These are phyloP conservation scores for Hypomyces perniciosus DNA, from an alignment of 2,329 filamentous ascomycete genomes.

Conservation along the genomic window DNA sequence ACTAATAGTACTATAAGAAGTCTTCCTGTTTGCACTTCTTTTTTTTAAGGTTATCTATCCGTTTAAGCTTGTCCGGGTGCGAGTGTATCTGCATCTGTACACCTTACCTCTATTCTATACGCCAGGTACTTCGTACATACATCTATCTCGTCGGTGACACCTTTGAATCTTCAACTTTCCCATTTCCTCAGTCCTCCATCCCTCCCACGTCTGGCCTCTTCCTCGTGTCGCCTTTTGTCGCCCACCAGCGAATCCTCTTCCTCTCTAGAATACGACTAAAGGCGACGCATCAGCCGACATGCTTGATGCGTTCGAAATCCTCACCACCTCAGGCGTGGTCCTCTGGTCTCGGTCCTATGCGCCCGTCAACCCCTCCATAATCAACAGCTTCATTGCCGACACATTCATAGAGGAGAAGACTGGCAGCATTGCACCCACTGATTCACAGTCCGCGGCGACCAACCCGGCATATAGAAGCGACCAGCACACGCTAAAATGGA, in stretches of 20 bases:
- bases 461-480: constrained; percentile 82
- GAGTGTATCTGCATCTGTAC: too few species aligned
- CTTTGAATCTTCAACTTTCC: not conserved
- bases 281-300: constrained; percentile 41
- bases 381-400: constrained; percentile 93
- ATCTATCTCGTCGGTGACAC: not conserved
- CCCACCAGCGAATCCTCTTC: not conserved
- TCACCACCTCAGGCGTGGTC: constrained; percentile 93
- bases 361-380: constrained; percentile 70
- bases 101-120: too few species aligned
- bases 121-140: too few species aligned
- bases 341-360: constrained; percentile 90
- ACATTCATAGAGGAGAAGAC: constrained; percentile 95
- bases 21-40: too few species aligned
- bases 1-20: too few species aligned
- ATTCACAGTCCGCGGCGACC: constrained; percentile 50
- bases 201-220: not conserved
- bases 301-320: constrained; percentile 94
- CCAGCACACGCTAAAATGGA: constrained; percentile 93
- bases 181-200: not conserved
- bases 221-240: not conserved
- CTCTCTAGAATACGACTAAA: not conserved
- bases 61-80: too few species aligned
- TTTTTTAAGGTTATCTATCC: not conserved
- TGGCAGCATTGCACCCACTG: constrained; percentile 54